These are phyloP conservation scores for Sapria himalayana DNA, from an alignment of 345 rosid genomes.

Conservation along the genomic window DNA sequence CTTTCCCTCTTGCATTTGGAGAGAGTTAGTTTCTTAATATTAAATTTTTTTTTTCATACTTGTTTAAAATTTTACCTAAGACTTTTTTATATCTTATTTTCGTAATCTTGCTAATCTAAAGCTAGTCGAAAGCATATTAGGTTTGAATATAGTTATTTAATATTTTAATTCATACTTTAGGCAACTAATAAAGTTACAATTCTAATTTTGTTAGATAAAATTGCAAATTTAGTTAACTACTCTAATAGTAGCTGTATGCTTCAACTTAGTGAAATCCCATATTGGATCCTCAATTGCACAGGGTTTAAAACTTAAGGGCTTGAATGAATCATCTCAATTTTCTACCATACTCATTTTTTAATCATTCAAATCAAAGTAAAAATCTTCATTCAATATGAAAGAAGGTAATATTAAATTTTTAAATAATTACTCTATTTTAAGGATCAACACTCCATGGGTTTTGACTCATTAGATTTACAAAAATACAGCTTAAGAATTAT, in stretches of 20 bases:
- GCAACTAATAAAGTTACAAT: background rate
- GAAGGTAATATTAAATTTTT: too few relatives aligned
- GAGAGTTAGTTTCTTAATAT: too few relatives aligned
- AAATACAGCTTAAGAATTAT: too few relatives aligned
- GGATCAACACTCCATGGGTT: too few relatives aligned
- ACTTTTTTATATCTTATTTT: background rate
- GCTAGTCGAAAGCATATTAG: background rate
- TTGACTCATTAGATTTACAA: too few relatives aligned
- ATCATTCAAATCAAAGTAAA: too few relatives aligned
- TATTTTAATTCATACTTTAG: background rate
- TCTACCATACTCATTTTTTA: too few relatives aligned
- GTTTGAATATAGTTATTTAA: too few relatives aligned
- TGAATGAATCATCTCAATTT: background rate
- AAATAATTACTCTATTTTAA: too few relatives aligned
- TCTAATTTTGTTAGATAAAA: background rate
- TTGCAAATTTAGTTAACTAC: background rate
- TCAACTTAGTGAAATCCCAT: background rate
- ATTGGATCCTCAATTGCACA: background rate
- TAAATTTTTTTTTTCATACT: background rate
- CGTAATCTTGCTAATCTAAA: background rate
- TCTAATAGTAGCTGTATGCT: background rate
- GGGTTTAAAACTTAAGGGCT: background rate
- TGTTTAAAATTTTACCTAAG: background rate
- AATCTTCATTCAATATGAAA: too few relatives aligned
- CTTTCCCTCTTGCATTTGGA: background rate